Evolutionary conservation across 2,329 filamentous ascomycete species (phyloP).

Genomic region (Fusarium clavum): DNA sequence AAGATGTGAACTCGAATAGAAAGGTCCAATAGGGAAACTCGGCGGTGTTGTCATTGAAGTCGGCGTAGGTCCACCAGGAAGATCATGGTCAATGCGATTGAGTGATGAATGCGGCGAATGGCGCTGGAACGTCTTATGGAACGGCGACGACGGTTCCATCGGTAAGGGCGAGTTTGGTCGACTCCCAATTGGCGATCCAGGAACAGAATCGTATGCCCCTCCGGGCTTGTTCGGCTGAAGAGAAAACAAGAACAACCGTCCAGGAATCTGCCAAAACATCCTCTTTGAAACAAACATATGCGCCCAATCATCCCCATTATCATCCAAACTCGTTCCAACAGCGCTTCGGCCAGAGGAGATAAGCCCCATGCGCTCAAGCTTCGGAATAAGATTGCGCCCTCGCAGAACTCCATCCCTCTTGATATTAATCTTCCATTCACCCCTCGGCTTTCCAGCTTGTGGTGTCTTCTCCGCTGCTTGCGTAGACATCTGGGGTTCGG

Average conservation of each 20-base stretch:
- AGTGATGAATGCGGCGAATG: slow-evolving; percentile 46
- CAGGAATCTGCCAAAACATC: slow-evolving; percentile 93
- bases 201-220: slow-evolving; percentile 50
- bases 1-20: slow-evolving; percentile 83
- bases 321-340: slow-evolving; percentile 74
- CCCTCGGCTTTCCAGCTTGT: slow-evolving; percentile 76
- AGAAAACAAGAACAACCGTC: slow-evolving; percentile 88
- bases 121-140: slow-evolving; percentile 43
- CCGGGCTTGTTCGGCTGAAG: slow-evolving; percentile 67
- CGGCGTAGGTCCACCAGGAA: slow-evolving; percentile 55
- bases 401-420: slow-evolving; percentile 89
- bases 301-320: slow-evolving; percentile 74
- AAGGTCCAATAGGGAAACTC: slow-evolving; percentile 71
- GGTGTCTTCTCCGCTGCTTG: slow-evolving; percentile 74
- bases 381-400: slow-evolving; percentile 83
- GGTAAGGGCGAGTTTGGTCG: slow-evolving; percentile 64
- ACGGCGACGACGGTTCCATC: slow-evolving; percentile 44
- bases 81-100: slow-evolving; percentile 50
- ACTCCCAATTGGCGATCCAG: slow-evolving; percentile 65
- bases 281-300: slow-evolving; percentile 84
- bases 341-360: slow-evolving; percentile 80
- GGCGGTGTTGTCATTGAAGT: slow-evolving; percentile 49
- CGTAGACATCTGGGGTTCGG: slow-evolving; percentile 71
- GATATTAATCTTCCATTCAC: slow-evolving; percentile 88
- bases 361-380: slow-evolving; percentile 93